Evolutionary conservation across 2,329 filamentous ascomycete genomes (phyloP).

Genomic region (Balansia obtecta): DNA sequence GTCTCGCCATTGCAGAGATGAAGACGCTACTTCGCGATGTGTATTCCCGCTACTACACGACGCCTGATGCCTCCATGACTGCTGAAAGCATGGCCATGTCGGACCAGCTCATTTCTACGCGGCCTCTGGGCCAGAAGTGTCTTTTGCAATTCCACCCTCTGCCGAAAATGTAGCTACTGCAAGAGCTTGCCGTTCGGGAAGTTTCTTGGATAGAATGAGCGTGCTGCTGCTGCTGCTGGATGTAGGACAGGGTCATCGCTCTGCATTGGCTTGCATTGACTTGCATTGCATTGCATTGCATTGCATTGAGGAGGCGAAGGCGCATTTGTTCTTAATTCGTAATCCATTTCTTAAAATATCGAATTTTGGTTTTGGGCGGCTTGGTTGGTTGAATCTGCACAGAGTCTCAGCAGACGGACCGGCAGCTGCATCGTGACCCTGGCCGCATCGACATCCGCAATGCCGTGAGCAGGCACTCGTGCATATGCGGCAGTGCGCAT

Average conservation of each 20-base stretch:
- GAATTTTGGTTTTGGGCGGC: too few species aligned
- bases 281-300: too few species aligned
- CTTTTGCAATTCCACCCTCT: conserved; percentile 35
- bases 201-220: too few species aligned
- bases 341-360: too few species aligned
- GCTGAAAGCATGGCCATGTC: conserved; percentile 48
- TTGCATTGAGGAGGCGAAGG: too few species aligned
- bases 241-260: too few species aligned
- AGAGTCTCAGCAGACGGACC: too few species aligned
- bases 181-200: background rate
- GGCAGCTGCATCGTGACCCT: background rate
- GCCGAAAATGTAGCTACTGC: conserved; percentile 3
- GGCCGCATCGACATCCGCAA: background rate
- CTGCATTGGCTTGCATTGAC: too few species aligned
- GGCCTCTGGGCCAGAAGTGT: conserved; percentile 48
- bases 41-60: conserved; percentile 45
- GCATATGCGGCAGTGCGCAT: background rate
- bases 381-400: too few species aligned
- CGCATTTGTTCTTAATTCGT: too few species aligned
- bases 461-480: background rate
- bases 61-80: conserved; percentile 41
- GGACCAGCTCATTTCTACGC: conserved; percentile 55
- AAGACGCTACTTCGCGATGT: conserved; percentile 50
- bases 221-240: too few species aligned
- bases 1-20: conserved; percentile 55